Evolutionary conservation across 306 rosid genomes (phyloP).

Genomic region (Rosa multiflora): DNA sequence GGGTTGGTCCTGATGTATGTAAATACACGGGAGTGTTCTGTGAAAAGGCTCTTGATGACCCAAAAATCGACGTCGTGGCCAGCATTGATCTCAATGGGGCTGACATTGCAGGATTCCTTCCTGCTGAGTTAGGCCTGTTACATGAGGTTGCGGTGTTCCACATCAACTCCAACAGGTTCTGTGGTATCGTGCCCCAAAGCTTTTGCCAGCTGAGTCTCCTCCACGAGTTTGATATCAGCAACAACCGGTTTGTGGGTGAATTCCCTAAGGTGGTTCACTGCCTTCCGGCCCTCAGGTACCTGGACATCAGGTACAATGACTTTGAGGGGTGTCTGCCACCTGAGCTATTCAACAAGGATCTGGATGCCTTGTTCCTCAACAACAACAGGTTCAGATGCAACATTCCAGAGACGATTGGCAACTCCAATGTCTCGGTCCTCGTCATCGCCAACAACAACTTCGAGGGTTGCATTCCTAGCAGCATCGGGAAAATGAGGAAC

Average conservation of each 20-base stretch:
- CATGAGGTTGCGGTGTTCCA: slow-evolving; percentile 31
- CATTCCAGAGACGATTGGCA: slow-evolving; percentile 60
- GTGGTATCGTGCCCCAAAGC: slow-evolving; percentile 34
- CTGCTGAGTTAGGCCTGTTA: slow-evolving; percentile 31
- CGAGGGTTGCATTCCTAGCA: slow-evolving; percentile 57
- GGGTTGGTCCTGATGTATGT: slow-evolving; percentile 34
- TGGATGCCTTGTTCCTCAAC: slow-evolving; percentile 65
- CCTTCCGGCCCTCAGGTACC: slow-evolving; percentile 28
- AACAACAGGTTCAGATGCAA: slow-evolving; percentile 54
- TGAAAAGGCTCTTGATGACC: slow-evolving; percentile 24
- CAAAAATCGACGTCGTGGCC: slow-evolving; percentile 22
- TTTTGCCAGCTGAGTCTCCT: slow-evolving; percentile 25
- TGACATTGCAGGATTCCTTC: slow-evolving; percentile 42
- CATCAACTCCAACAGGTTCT: slow-evolving; percentile 34
- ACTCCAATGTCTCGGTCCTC: slow-evolving; percentile 51
- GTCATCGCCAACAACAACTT: slow-evolving; percentile 57
- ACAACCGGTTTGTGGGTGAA: slow-evolving; percentile 30
- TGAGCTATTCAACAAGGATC: slow-evolving; percentile 23
- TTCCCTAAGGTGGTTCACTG: slow-evolving; percentile 24
- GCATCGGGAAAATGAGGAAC: slow-evolving; percentile 56
- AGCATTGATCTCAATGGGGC: slow-evolving; percentile 32
- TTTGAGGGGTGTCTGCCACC: slow-evolving; percentile 31
- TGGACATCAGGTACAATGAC: slow-evolving; percentile 30
- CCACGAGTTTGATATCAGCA: slow-evolving; percentile 32
- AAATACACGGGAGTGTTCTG: slow-evolving; percentile 33